Evolutionary conservation across 306 rosid species (phyloP), one percentile per base, ranked within the genome.

Genomic region (Quercus engelmannii): DNA sequence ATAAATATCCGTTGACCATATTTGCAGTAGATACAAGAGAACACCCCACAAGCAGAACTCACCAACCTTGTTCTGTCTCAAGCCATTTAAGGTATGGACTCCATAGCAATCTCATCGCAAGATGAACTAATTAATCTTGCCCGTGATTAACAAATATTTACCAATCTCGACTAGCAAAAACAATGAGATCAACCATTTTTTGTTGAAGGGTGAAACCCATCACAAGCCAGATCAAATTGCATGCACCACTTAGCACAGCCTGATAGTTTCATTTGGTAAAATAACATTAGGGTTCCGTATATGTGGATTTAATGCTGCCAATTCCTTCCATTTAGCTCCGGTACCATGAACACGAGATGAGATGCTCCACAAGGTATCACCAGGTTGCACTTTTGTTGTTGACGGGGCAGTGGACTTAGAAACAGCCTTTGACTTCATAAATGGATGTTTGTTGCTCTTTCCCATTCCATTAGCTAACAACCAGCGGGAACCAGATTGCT

Each of bases 401-500:
- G 82, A 84, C 0, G 83, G 74, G 69, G 71, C 71, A 62, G 77
- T 61, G 33, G 91, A 80, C 82, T 90, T 89, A 3, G 90, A 31
- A 31, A 80, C 86, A 67, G 46, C 62, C 84, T 85, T 91, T 55
- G 96, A 74, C 87, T 90, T 95, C 83, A 89, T 19, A 7, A 85
- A 41, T 52, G 90, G 89, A 77, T 91, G 84, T 77, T 89, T 90
- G 75, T 81, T 86, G 82, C 63, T 72, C 81, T 93, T 95, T 21
- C 97, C 92, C 97, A 91, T 91, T 77, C 98, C 99, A 75, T 90
- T 91, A 6, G 98, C 98, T 68, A 95, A 75, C 87, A 93, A 77
- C 99, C 99, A 93, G 13, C 99, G 96, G 3, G 99, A 95, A 75
- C 94, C 93, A 8, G 98, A 91, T 51, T 91, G 85, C 63, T 91